Base-by-base conservation (phyloP, 1,284 basidiomycete genomes). In the Apiotrichum sp. region DNA sequence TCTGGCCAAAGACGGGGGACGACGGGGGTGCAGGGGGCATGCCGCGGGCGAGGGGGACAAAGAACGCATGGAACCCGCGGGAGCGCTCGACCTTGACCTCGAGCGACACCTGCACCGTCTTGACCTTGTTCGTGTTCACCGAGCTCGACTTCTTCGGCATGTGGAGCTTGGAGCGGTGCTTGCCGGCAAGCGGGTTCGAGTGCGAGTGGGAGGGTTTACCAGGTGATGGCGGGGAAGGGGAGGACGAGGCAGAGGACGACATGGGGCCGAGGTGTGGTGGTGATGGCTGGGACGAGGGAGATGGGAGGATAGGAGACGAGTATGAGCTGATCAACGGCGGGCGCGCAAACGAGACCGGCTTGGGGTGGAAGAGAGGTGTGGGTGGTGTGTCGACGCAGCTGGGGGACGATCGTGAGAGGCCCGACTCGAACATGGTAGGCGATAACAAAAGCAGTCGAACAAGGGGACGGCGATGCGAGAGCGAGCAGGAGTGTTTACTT, bases 1-100 rank as follows among this genome's bases (percentile, higher is more conserved):
- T 52, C 41, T 60, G 54, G 4, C 55, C 58, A 45, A 61, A 58
- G n/a, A 56, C 53, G 8, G 72, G 72, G 22, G 61, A 64, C 42
- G 61, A 65, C 4, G 72, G 72, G 22, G 72, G 72, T 5, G 69
- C 69, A 1, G 65, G 65, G 6, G 72, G 72, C 52, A 71, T 51
- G 34, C 50, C 45, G 11, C 62, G 56, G 6, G 64, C 67, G 10
- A 71, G 61, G 6, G 71, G 71, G 6, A 74, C 66, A 56, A 72
- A 72, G 61, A 72, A 69, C 16, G 68, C 67, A 40, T 72, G 68
- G 61, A 72, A 73, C 2, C 72, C 69, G 46, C 67, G 57, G n/a
- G 68, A 64, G 31, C 65, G 62, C 55, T 72, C 70, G 49, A 74
- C 72, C 56, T 74, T 72, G 52, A 65, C 59, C 47, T 74, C 70